Conservation (phyloP, 139 green algal species). For the Chlamydomonas schloesseri region DNA sequence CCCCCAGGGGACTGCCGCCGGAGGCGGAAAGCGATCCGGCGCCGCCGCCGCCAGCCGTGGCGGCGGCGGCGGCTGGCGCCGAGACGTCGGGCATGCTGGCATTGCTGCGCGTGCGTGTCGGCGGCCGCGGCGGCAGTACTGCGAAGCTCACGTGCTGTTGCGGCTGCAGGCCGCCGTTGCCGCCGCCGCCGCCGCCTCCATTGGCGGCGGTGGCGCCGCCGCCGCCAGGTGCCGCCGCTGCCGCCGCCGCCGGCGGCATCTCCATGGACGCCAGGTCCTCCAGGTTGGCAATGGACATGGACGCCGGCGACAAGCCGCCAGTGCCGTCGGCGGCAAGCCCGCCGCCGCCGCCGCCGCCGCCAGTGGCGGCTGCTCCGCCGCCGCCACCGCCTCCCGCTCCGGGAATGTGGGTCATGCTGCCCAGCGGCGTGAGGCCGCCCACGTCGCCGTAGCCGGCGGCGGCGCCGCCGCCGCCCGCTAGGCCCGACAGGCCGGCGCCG, state of each 20-base stretch:
- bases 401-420: neutral
- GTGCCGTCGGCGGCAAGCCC: neutral
- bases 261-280: slow-evolving; percentile 8
- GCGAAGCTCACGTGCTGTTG: slow-evolving; percentile 33
- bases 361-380: neutral
- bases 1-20: too few relatives aligned
- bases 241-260: slow-evolving; percentile 20
- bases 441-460: neutral
- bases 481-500: neutral
- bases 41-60: neutral
- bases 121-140: slow-evolving; percentile 12
- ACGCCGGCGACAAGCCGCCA: slow-evolving; percentile 25
- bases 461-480: neutral
- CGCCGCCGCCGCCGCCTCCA: neutral
- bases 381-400: neutral
- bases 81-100: slow-evolving; percentile 25
- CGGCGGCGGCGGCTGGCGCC: neutral
- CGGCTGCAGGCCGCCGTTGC: neutral
- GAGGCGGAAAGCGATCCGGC: neutral
- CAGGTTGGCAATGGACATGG: slow-evolving; percentile 13
- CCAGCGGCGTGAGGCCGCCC: slow-evolving; percentile 18
- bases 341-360: neutral
- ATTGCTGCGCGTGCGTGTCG: slow-evolving; percentile 35
- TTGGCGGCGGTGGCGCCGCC: neutral
- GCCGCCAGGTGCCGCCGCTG: too few relatives aligned